Conservation (phyloP, 192 early-diverging fungal species). For the Coemansia sp. region DNA sequence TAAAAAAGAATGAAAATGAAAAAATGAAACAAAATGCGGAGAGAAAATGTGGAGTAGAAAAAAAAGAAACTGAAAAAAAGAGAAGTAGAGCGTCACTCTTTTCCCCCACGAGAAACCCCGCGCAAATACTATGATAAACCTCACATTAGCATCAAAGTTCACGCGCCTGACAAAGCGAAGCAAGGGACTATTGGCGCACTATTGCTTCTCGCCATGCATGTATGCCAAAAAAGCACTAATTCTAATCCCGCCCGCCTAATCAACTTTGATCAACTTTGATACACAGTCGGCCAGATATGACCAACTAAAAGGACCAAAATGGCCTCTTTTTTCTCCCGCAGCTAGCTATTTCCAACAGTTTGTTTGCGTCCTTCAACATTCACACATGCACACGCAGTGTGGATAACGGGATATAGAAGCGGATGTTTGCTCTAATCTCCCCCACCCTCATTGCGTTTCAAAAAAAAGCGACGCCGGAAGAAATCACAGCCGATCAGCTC, state of each 20-base stretch:
- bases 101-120: neutral
- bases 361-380: too few relatives aligned
- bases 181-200: neutral
- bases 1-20: neutral
- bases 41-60: neutral
- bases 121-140: neutral
- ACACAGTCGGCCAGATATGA: neutral
- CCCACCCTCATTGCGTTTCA: neutral
- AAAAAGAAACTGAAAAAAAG: neutral
- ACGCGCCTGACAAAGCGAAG: neutral
- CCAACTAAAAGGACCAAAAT: neutral
- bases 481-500: slow-evolving; percentile 7
- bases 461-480: neutral
- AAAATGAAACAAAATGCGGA: slow-evolving; percentile 2
- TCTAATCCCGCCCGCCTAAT: neutral
- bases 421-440: neutral
- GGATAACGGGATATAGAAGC: neutral
- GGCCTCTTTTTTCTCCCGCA: neutral
- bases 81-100: neutral
- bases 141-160: neutral
- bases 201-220: neutral
- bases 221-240: neutral
- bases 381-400: slow-evolving; percentile 1
- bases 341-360: too few relatives aligned
- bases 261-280: neutral